Base-by-base conservation (phyloP, 129 eudicot genomes). In the Chrysanthemum lavandulifolium region DNA sequence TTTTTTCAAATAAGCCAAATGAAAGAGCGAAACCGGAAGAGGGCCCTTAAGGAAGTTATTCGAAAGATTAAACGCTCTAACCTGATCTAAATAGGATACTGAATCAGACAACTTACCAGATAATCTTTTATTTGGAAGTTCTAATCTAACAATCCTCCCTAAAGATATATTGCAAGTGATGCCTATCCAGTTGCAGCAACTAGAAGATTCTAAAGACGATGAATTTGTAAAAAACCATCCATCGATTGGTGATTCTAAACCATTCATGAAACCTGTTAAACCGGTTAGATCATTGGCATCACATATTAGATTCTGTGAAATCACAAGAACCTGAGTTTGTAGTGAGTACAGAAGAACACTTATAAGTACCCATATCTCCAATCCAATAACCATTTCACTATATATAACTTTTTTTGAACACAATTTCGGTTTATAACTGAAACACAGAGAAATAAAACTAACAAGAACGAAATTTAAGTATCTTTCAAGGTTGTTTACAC, bases 121-220 rank as follows among this genome's bases (percentile, higher is more conserved):
- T 68, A 89, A 50, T 49, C 80, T 74, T 67, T 58, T 76, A 3
- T 65, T 63, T 1, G 66, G 71, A 23, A 89, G 89, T 69, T 89
- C 76, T 61, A 89, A 58, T 7, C n/a, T 72, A 14, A 86, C 82
- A 65, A 88, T 82, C 69, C 91, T 76, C 15, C 83, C 83, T 14
- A 84, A 79, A 60, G 61, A 23, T 13, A 82, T 67, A 76, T 65
- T 40, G 58, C 96, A 89, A 11, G 54, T 63, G 49, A 89, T 73
- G 5, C 91, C 96, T 6, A 31, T 75, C 96, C 87, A 86, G 72
- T 74, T 74, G 70, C 96, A 86, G 81, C 96, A 89, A 71, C 81
- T 64, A 50, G 53, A 50, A 27, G 89, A 33, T 33, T 33, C 43
- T 5, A 74, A 71, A 15, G 87, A 69, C 48, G 80, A 80, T 40